phyloP scores from a whole-genome alignment of 306 rosid species.

The Vigna hirtella region DNA sequence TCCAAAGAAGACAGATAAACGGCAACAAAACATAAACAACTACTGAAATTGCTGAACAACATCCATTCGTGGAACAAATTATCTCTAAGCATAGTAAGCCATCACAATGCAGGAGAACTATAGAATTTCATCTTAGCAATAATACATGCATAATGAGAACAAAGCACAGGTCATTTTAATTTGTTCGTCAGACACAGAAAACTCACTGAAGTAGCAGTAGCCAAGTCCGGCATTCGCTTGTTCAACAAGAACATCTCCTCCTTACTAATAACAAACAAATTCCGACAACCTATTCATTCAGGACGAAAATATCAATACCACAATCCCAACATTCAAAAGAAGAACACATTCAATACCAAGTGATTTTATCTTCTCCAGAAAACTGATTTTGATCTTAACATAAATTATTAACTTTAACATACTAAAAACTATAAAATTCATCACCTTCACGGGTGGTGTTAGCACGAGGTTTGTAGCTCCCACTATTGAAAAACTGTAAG shows the following conservation, averaged over 20 bases:
- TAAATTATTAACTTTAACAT: no score
- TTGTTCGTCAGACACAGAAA: conserved; percentile 26
- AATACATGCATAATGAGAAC: conserved; percentile 2
- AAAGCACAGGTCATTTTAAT: not conserved
- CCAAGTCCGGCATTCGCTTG: conserved; percentile 65
- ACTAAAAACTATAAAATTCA: no score
- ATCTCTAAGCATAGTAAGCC: not conserved
- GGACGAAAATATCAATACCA: conserved; percentile 14
- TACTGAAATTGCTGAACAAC: conserved; percentile 32
- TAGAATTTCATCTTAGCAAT: not conserved
- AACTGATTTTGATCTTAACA: not conserved
- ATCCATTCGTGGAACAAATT: not conserved
- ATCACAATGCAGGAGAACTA: not conserved
- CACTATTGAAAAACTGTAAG: conserved; percentile 71
- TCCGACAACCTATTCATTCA: conserved; percentile 64
- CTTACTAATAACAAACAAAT: conserved; percentile 61
- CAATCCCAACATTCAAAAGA: not conserved
- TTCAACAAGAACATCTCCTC: conserved; percentile 76
- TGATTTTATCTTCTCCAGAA: not conserved
- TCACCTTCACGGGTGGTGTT: conserved; percentile 61
- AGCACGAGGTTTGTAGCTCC: conserved; percentile 54
- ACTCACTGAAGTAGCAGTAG: conserved; percentile 87
- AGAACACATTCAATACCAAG: not conserved
- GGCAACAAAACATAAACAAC: conserved; percentile 23
- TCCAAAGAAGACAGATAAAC: conserved; percentile 17